Percentiles rank a stretch among this genome's conserved stretches.
phyloP scores from a whole-genome alignment of 768 basidiomycete genomes.

The Udeniomyces megalosporus region DNA sequence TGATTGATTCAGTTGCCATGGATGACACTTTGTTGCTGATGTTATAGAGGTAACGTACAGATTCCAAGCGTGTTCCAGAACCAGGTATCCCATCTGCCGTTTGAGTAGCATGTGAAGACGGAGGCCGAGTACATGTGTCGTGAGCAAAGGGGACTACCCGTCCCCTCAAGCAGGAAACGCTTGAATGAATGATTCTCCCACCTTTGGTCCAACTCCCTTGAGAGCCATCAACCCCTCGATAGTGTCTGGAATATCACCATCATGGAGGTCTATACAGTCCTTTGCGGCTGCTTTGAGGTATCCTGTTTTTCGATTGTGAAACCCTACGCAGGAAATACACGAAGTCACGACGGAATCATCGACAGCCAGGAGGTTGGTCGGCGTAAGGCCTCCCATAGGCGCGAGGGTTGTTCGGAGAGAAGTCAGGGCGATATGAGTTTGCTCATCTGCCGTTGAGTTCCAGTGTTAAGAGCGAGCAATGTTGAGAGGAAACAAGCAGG shows the following conservation, averaged over 20 bases:
- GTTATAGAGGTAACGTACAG: too few relatives aligned
- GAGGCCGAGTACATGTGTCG: too few relatives aligned
- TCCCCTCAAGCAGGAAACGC: too few relatives aligned
- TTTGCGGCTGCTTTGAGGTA: slow-evolving; percentile 10
- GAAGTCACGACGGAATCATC: not conserved
- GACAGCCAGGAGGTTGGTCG: too few relatives aligned
- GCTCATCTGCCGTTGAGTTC: too few relatives aligned
- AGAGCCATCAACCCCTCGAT: slow-evolving; percentile 5
- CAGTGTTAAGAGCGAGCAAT: not conserved
- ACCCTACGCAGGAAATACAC: not conserved
- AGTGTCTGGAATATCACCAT: slow-evolving; percentile 3
- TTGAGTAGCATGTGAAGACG: too few relatives aligned
- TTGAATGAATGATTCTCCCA: not conserved
- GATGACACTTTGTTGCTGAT: too few relatives aligned
- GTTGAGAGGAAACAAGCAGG: not conserved
- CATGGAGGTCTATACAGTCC: not conserved
- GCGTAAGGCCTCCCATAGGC: too few relatives aligned
- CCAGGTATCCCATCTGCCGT: slow-evolving; percentile 9
- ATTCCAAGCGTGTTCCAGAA: slow-evolving; percentile 11
- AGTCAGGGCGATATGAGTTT: not conserved
- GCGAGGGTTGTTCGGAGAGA: not conserved
- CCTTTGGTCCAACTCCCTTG: slow-evolving; percentile 12
- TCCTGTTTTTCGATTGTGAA: slow-evolving; percentile 8
- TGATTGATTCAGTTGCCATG: too few relatives aligned
- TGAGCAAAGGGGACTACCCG: too few relatives aligned